Evolutionary conservation across 2,329 filamentous ascomycete genomes (phyloP).

Genomic region (Kalmusia sp.): DNA sequence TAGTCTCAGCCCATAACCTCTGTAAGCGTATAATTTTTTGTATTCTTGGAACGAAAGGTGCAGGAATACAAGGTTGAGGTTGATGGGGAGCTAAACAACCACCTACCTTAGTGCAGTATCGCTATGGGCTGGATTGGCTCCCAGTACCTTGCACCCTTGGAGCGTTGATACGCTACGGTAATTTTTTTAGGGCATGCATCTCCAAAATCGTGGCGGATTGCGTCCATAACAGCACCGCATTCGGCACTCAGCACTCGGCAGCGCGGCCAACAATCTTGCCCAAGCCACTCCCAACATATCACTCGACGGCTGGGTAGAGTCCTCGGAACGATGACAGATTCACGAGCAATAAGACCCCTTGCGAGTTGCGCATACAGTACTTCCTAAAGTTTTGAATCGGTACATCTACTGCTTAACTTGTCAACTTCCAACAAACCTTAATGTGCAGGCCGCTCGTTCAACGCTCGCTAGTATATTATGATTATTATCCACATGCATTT

Average conservation of each 20-base stretch:
- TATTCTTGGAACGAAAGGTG: no score
- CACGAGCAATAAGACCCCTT: neutral
- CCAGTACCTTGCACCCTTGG: neutral
- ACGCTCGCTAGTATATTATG: neutral
- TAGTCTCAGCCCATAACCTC: no score
- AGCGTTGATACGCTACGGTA: slow-evolving; percentile 5
- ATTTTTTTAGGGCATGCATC: slow-evolving; percentile 6
- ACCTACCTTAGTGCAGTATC: neutral
- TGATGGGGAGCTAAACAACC: no score
- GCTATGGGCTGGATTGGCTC: neutral
- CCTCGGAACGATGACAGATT: neutral
- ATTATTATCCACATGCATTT: neutral
- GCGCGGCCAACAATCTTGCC: neutral
- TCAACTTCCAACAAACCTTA: neutral
- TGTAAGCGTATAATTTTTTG: no score
- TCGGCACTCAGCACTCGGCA: neutral
- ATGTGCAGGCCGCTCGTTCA: neutral
- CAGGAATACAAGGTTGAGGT: no score
- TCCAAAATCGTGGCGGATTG: slow-evolving; percentile 8
- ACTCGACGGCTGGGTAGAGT: neutral
- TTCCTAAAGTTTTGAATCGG: neutral
- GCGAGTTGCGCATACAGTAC: neutral
- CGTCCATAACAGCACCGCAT: neutral
- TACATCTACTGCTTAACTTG: neutral
- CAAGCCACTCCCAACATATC: neutral